Base-by-base conservation (phyloP, 768 basidiomycete genomes). In the Arthromyces matolae region DNA sequence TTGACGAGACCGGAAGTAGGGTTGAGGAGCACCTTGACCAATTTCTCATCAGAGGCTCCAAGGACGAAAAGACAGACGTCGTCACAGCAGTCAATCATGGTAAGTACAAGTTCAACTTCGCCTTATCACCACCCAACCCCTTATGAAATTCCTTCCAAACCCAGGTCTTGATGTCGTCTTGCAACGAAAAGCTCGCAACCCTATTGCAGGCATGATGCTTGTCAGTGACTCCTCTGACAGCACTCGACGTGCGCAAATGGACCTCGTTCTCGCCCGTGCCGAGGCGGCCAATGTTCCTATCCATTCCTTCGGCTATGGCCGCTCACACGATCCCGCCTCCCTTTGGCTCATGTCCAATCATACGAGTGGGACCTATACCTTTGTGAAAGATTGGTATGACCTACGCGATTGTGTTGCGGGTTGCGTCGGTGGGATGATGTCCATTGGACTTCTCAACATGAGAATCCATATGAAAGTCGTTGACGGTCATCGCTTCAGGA, bases 341-440 rank as follows among this genome's bases (percentile, higher is more conserved):
- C 79, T 99, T 27, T 98, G 96, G 96, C 83, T 98, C 37, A 94
- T 99, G 79, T 97, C 94, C 8, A 98, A 97, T 65, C 93, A 98
- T 65, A 97, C 96, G 3, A 83, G 83, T 54, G 96, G 96, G 20
- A 96, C 93, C 23, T 98, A 98, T 70, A 97, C 94, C 4, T 99
- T 96, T 59, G 93, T 97, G 51, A 90, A 89, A 68, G 95, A 96
- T 62, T 97, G 94, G 89, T 94, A 97, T 64, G 91, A 97, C 64
- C 82, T 98, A 24, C 84, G 90, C 19, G 84, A 88, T 58, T 89
- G 93, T 53, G 77, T 99, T 25, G 92, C 94, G 5, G 96, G 96
- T 4, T 93, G 92, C 61, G 77, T 98, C 13, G 96, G 95, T 5
- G 95, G 94, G 1, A 87, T 98, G 83, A 89, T 97, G 85, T 91